Conservation (phyloP, 352 stramenopile genomes). For the Phytopythium delawarense region DNA sequence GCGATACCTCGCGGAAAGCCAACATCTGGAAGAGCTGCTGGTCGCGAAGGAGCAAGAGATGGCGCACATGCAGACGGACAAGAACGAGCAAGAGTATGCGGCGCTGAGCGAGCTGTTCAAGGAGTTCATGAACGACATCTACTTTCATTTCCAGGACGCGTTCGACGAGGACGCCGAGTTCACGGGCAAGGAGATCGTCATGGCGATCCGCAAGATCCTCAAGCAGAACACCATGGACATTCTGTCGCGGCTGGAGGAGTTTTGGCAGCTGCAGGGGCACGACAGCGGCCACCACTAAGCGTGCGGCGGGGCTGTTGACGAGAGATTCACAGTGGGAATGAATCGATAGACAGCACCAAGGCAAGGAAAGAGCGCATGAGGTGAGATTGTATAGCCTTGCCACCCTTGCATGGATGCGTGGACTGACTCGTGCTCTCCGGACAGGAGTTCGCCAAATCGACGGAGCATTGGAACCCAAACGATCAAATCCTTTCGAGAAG, state of each 20-base stretch:
- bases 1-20: constrained; percentile 28
- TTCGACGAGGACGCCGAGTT: constrained; percentile 84
- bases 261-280: constrained; percentile 52
- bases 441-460: no score
- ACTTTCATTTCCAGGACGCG: constrained; percentile 82
- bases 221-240: constrained; percentile 85
- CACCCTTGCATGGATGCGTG: background rate
- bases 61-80: constrained; percentile 31
- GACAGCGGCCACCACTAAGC: constrained; percentile 6
- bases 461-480: no score
- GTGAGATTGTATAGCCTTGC: background rate
- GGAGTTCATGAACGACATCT: constrained; percentile 88
- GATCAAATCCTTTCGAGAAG: no score
- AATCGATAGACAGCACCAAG: background rate
- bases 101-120: constrained; percentile 70
- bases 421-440: background rate
- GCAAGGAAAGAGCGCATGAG: background rate
- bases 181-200: constrained; percentile 79
- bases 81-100: constrained; percentile 49
- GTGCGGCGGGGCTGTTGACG: background rate
- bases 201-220: constrained; percentile 76
- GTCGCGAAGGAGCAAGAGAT: constrained; percentile 47
- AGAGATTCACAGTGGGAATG: constrained; percentile 2
- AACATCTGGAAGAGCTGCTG: constrained; percentile 48
- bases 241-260: constrained; percentile 64